Evolutionary conservation across 1,284 basidiomycete genomes (phyloP).

Genomic region (Phylloporus gajari): DNA sequence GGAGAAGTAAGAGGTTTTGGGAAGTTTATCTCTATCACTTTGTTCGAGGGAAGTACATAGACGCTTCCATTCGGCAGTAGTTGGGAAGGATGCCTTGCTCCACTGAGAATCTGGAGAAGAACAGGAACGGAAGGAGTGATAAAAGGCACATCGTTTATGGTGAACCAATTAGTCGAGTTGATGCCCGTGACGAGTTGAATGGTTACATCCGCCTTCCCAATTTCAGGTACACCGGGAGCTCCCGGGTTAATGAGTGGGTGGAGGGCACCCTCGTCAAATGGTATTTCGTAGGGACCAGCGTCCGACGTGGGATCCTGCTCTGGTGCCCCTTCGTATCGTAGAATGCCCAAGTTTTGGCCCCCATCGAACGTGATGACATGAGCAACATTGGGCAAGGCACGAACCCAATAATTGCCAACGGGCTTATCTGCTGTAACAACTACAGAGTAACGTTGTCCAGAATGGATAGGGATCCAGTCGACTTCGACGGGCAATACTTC

Average conservation of each 20-base stretch:
- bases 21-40: constrained; percentile 2
- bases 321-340: constrained; percentile 59
- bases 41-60: neutral
- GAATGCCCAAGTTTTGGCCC: constrained; percentile 59
- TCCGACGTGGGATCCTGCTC: neutral
- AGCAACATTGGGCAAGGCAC: constrained; percentile 28
- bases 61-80: neutral
- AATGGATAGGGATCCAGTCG: constrained; percentile 46
- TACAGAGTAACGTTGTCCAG: constrained; percentile 50
- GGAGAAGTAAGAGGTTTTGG: neutral
- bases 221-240: constrained; percentile 35
- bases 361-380: constrained; percentile 36
- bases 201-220: constrained; percentile 37
- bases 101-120: constrained; percentile 23
- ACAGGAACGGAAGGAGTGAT: constrained; percentile 35
- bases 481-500: constrained; percentile 51
- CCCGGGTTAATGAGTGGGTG: constrained; percentile 43
- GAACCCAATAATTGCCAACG: constrained; percentile 55
- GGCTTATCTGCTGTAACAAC: constrained; percentile 42
- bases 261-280: constrained; percentile 42
- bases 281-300: constrained; percentile 36
- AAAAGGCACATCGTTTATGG: constrained; percentile 26
- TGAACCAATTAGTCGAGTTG: constrained; percentile 1
- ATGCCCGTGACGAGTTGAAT: constrained; percentile 25
- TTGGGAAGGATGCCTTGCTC: neutral